Conservation (phyloP, 1,284 basidiomycete species). For the Cystobasidium slooffiae region DNA sequence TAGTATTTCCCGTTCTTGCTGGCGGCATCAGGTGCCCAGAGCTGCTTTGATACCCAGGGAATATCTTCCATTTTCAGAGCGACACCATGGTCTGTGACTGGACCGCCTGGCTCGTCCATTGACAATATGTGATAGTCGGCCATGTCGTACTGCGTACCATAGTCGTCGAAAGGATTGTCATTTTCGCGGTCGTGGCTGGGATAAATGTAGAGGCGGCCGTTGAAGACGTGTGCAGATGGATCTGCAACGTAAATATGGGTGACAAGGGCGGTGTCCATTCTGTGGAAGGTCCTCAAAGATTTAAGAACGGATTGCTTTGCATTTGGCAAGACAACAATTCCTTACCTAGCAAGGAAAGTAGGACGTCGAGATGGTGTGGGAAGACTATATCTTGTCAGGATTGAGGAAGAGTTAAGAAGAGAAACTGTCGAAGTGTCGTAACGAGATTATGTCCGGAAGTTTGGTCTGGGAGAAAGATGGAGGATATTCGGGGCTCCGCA, state of each 20-base stretch:
- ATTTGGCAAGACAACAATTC: too few relatives aligned
- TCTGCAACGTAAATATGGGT: constrained; percentile 55
- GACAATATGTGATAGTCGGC: constrained; percentile 55
- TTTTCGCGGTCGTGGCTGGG: constrained; percentile 55
- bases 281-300: too few relatives aligned
- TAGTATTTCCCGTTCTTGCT: constrained; percentile 53
- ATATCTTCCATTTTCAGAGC: constrained; percentile 52
- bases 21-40: constrained; percentile 55
- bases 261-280: constrained; percentile 41
- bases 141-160: constrained; percentile 56
- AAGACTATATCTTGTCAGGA: too few relatives aligned
- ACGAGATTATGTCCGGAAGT: too few relatives aligned
- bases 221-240: constrained; percentile 55
- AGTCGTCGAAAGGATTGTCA: constrained; percentile 54
- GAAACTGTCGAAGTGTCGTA: too few relatives aligned
- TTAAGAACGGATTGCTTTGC: too few relatives aligned
- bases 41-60: constrained; percentile 54
- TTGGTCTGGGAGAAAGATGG: too few relatives aligned
- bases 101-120: constrained; percentile 50
- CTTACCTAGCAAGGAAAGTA: too few relatives aligned
- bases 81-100: constrained; percentile 54
- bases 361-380: too few relatives aligned
- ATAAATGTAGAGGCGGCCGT: constrained; percentile 54
- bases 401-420: too few relatives aligned
- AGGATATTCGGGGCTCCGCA: too few relatives aligned